A percentile compares a stretch with the other conserved stretches of the same genome.
Evolutionary conservation across 352 stramenopile species (phyloP).

Genomic region (Phytopythium montanum): DNA sequence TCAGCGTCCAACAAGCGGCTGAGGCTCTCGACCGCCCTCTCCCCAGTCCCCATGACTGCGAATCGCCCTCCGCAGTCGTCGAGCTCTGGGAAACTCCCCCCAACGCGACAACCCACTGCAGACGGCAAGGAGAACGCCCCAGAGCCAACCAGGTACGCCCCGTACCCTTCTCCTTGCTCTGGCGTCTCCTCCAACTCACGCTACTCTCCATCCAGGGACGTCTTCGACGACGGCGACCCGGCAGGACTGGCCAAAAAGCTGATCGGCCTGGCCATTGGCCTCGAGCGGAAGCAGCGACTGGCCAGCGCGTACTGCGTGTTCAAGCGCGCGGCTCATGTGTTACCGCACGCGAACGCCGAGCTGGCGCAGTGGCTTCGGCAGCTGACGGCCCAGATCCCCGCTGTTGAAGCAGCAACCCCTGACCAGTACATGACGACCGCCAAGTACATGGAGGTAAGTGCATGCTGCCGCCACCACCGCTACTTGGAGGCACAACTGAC

Average conservation of each 20-base stretch:
- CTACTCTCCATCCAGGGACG: neutral
- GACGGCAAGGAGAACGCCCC: neutral
- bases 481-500: neutral
- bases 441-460: neutral
- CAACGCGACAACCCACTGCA: neutral
- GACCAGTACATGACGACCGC: neutral
- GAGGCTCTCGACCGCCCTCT: neutral
- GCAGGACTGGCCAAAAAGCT: slow-evolving; percentile 55
- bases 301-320: slow-evolving; percentile 44
- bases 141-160: neutral
- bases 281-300: slow-evolving; percentile 41
- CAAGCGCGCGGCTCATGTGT: slow-evolving; percentile 42
- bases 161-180: neutral
- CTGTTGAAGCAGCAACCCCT: neutral
- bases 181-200: neutral
- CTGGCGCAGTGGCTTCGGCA: slow-evolving; percentile 35
- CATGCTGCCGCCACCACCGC: neutral
- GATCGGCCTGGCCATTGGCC: slow-evolving; percentile 43
- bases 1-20: neutral
- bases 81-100: neutral
- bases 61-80: neutral
- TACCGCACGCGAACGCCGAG: slow-evolving; percentile 44
- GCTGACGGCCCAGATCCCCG: slow-evolving; percentile 14
- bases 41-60: neutral
- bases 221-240: slow-evolving; percentile 15